These are phyloP conservation scores for Eragrostis curvula DNA, from an alignment of 176 grass and related monocot species.

Conservation along the genomic window DNA sequence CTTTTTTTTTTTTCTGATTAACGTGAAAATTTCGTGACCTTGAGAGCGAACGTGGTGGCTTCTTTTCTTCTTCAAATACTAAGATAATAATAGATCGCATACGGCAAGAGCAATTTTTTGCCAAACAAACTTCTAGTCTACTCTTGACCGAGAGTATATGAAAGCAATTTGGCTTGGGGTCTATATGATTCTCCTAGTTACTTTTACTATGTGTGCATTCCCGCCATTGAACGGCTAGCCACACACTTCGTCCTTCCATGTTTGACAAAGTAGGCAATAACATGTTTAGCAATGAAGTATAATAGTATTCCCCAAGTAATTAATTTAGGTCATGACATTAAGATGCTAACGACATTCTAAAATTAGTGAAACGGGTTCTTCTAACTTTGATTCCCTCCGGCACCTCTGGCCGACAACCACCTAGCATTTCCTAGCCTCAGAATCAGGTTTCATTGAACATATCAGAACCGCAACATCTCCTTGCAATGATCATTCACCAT, in stretches of 20 bases:
- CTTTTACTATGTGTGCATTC: not conserved
- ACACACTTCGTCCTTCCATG: not conserved
- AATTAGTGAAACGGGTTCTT: slow-evolving; percentile 25
- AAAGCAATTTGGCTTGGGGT: too few species aligned
- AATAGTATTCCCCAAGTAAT: not conserved
- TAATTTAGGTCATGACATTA: not conserved
- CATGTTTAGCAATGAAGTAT: not conserved
- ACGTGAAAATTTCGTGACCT: too few species aligned
- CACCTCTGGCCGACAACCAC: slow-evolving; percentile 36
- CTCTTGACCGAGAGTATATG: not conserved
- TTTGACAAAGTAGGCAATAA: not conserved
- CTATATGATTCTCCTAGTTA: too few species aligned
- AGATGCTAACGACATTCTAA: not conserved
- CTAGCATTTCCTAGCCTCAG: slow-evolving; percentile 37
- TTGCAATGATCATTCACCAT: slow-evolving; percentile 4
- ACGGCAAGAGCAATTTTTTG: too few species aligned
- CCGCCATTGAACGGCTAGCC: not conserved
- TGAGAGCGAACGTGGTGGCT: too few species aligned
- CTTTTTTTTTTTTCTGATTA: too few species aligned
- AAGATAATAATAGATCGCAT: too few species aligned
- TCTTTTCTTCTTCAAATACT: too few species aligned
- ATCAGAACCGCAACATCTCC: slow-evolving; percentile 13
- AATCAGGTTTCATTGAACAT: not conserved
- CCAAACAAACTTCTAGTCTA: not conserved
- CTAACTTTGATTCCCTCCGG: slow-evolving; percentile 20